phyloP scores from a whole-genome alignment of 1,284 basidiomycete species.

The Naganishia liquefaciens region DNA sequence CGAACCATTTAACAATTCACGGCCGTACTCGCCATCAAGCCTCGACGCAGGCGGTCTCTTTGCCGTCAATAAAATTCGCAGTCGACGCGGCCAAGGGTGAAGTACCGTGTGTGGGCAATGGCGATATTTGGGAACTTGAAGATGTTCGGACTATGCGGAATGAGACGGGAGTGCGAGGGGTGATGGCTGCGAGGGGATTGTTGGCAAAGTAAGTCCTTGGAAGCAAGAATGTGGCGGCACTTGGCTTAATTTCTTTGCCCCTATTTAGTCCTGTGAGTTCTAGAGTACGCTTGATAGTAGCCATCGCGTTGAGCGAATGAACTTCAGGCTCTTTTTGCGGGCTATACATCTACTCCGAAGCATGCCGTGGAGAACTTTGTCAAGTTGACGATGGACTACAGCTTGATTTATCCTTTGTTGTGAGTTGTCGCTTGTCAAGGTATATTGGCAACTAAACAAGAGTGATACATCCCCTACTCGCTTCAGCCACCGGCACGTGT shows the following conservation, averaged over 20 bases:
- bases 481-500: slow-evolving; percentile 55
- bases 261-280: slow-evolving; percentile 13
- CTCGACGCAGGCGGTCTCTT: slow-evolving; percentile 59
- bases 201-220: slow-evolving; percentile 60
- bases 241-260: not conserved
- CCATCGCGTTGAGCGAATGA: not conserved
- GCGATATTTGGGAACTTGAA: slow-evolving; percentile 59
- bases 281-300: not conserved
- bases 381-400: slow-evolving; percentile 56
- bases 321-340: slow-evolving; percentile 59
- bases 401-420: slow-evolving; percentile 59
- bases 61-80: slow-evolving; percentile 59
- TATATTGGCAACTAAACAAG: slow-evolving; percentile 37
- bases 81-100: slow-evolving; percentile 57
- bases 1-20: slow-evolving; percentile 60
- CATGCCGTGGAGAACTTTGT: slow-evolving; percentile 59
- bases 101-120: slow-evolving; percentile 62
- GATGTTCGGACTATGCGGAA: slow-evolving; percentile 57
- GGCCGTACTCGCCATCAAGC: slow-evolving; percentile 62
- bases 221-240: not conserved
- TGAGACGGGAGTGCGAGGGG: slow-evolving; percentile 58
- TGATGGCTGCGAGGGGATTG: slow-evolving; percentile 63
- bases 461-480: not conserved
- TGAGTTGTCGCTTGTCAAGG: slow-evolving; percentile 42
- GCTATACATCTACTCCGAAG: slow-evolving; percentile 57